A percentile compares a stretch with the other conserved stretches of the same genome.
Evolutionary conservation across 148 eudicot species (phyloP).

Genomic region (Drosera capensis): DNA sequence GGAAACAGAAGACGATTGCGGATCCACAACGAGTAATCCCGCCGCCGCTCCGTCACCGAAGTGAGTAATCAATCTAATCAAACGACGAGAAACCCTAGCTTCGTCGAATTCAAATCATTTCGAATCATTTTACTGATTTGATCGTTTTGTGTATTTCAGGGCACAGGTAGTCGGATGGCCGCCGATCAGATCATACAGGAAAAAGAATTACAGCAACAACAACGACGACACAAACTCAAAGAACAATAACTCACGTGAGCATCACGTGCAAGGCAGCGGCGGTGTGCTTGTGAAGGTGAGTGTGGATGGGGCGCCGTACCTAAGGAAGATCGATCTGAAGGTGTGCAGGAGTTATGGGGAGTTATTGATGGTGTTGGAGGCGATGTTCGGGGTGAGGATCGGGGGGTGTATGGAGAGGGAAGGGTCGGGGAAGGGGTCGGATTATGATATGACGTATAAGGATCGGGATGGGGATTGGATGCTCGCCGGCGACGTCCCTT

Average conservation of each 20-base stretch:
- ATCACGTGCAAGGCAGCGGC: constrained; percentile 6
- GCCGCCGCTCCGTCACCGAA: constrained; percentile 34
- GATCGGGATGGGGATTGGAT: constrained; percentile 81
- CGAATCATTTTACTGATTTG: constrained; percentile 6
- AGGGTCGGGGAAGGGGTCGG: constrained; percentile 41
- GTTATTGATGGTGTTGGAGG: constrained; percentile 35
- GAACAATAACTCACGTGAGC: too few relatives aligned
- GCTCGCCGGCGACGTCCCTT: constrained; percentile 23
- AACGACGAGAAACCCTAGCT: too few relatives aligned
- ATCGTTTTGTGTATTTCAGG: constrained; percentile 13
- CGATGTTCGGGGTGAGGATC: constrained; percentile 42
- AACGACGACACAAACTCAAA: constrained; percentile 30
- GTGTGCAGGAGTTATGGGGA: constrained; percentile 36
- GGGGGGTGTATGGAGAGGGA: constrained; percentile 41
- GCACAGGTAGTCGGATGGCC: constrained; percentile 71
- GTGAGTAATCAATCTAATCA: too few relatives aligned
- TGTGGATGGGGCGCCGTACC: constrained; percentile 75
- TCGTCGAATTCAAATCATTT: neutral
- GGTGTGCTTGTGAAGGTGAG: constrained; percentile 54
- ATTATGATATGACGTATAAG: constrained; percentile 39
- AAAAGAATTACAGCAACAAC: constrained; percentile 24
- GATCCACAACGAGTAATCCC: constrained; percentile 17
- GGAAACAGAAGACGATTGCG: constrained; percentile 10
- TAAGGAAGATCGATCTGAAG: constrained; percentile 54
- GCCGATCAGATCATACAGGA: constrained; percentile 50